Conservation (phyloP, 805 yeast species). For the Pichia rugopelliculosa region DNA sequence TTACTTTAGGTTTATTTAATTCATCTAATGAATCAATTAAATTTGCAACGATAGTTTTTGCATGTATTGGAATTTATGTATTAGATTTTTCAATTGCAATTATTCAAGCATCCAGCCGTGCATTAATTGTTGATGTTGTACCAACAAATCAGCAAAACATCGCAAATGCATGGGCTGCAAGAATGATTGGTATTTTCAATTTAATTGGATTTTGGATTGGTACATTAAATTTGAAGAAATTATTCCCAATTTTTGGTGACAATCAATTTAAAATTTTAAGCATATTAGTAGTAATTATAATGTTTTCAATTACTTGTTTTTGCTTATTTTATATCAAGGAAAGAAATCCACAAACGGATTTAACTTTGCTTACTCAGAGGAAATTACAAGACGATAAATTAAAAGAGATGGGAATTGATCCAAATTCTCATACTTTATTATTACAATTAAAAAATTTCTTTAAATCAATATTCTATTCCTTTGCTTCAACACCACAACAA, state of each 20-base stretch:
- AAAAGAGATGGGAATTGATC: constrained; percentile 30
- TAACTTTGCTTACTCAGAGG: constrained; percentile 33
- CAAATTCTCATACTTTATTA: constrained; percentile 16
- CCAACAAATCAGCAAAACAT: constrained; percentile 48
- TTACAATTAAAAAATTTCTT: constrained; percentile 21
- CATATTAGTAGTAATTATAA: constrained; percentile 33
- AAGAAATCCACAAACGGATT: constrained; percentile 39
- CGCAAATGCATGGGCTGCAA: constrained; percentile 63
- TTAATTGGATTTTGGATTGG: constrained; percentile 51
- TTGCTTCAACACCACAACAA: constrained; percentile 40
- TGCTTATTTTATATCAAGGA: constrained; percentile 40
- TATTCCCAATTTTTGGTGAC: constrained; percentile 36
- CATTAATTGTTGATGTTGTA: constrained; percentile 54
- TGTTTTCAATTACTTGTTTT: constrained; percentile 33
- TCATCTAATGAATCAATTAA: constrained; percentile 21
- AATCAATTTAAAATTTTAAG: constrained; percentile 48
- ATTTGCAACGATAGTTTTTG: constrained; percentile 37
- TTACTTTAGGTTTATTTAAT: constrained; percentile 22
- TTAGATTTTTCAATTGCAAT: constrained; percentile 51
- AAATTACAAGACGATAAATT: constrained; percentile 28
- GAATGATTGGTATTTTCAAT: constrained; percentile 55
- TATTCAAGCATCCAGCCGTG: constrained; percentile 55
- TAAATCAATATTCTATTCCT: constrained; percentile 31
- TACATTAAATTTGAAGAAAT: constrained; percentile 34
- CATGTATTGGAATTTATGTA: constrained; percentile 45